These are phyloP conservation scores for Fusarium metavorans DNA, from an alignment of 2,329 filamentous ascomycete species.

Conservation along the genomic window DNA sequence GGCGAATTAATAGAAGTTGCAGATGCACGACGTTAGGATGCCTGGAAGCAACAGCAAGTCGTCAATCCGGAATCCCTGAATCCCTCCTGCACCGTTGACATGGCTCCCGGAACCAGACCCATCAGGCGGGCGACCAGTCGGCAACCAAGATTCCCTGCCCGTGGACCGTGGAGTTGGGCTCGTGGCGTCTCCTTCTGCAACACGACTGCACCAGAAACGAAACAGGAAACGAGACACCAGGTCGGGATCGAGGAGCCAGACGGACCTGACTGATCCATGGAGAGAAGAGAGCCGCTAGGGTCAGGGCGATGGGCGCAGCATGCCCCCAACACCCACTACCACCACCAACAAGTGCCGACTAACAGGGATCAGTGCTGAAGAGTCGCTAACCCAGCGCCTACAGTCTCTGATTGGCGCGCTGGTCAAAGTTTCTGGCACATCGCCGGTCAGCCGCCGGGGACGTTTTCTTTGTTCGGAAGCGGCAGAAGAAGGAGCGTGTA, in stretches of 20 bases:
- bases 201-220: constrained; percentile 25
- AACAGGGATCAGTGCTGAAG: constrained; percentile 35
- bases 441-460: constrained; percentile 26
- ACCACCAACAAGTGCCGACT: constrained; percentile 37
- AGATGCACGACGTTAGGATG: neutral
- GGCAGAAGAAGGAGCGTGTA: neutral
- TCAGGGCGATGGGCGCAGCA: constrained; percentile 40
- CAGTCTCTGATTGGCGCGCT: constrained; percentile 26
- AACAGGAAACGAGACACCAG: constrained; percentile 29
- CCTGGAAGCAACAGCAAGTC: neutral
- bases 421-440: neutral
- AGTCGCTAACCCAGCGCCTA: constrained; percentile 8
- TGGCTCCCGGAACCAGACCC: constrained; percentile 9
- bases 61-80: neutral
- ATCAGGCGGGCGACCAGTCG: constrained; percentile 10
- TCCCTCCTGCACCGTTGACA: constrained; percentile 2
- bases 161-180: constrained; percentile 16
- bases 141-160: constrained; percentile 2
- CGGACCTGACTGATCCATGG: neutral
- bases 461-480: constrained; percentile 16
- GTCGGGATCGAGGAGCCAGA: constrained; percentile 15
- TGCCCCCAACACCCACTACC: constrained; percentile 24
- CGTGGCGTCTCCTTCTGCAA: constrained; percentile 16
- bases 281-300: constrained; percentile 22
- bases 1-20: neutral